Conservation (phyloP, 164 flowering plant species). For the Piper betle region DNA sequence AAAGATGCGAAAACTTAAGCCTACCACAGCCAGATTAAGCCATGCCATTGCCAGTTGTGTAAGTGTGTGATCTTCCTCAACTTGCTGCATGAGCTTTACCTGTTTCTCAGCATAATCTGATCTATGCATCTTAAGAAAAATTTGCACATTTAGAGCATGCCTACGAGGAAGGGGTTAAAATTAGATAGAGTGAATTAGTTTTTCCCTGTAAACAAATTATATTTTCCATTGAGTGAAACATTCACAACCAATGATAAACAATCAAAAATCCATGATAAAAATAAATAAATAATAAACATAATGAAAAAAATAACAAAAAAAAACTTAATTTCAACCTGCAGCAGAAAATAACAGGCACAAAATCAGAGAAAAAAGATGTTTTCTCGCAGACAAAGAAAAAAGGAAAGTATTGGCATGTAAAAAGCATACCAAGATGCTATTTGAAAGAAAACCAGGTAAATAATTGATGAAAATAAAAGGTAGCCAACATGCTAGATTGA, state of each 20-base stretch:
- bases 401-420: neutral
- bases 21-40: conserved; percentile 87
- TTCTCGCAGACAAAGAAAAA: neutral
- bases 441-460: too few relatives aligned
- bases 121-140: conserved; percentile 86
- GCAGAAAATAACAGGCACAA: neutral
- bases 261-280: too few relatives aligned
- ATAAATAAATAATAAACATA: too few relatives aligned
- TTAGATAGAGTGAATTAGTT: neutral
- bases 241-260: too few relatives aligned
- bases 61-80: conserved; percentile 92
- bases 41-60: conserved; percentile 99
- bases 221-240: too few relatives aligned
- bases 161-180: conserved; percentile 25
- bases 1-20: neutral
- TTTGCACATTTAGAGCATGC: conserved; percentile 88
- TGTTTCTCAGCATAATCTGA: conserved; percentile 97
- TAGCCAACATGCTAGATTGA: too few relatives aligned
- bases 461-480: too few relatives aligned
- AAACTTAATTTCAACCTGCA: neutral
- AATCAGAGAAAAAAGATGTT: neutral
- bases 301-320: neutral
- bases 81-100: conserved; percentile 84
- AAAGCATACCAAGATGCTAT: too few relatives aligned
- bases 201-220: too few relatives aligned